Evolutionary conservation across 352 stramenopile genomes (phyloP).

Genomic region (Pythium phragmitis): DNA sequence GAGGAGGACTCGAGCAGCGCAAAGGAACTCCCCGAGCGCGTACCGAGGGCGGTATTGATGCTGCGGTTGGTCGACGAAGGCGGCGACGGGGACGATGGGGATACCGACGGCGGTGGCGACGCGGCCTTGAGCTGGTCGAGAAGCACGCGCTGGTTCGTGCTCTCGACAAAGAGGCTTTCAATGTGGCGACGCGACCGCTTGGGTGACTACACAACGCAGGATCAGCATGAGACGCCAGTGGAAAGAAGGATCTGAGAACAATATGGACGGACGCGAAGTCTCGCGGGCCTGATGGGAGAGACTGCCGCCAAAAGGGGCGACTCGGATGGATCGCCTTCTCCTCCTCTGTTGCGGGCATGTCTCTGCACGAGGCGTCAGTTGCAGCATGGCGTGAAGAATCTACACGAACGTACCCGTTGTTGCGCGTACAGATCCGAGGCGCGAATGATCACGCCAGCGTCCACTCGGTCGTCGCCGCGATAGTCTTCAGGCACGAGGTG

Average conservation of each 20-base stretch:
- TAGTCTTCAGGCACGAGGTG: conserved; percentile 37
- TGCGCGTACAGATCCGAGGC: conserved; percentile 42
- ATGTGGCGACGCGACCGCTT: conserved; percentile 28
- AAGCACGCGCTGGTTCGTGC: conserved; percentile 43
- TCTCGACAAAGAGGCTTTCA: conserved; percentile 50
- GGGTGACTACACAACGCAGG: conserved; percentile 3
- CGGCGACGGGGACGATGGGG: neutral
- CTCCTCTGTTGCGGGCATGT: neutral
- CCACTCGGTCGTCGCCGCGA: conserved; percentile 18
- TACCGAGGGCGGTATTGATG: neutral
- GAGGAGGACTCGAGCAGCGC: conserved; percentile 5
- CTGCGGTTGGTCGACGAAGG: neutral
- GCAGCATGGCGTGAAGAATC: neutral
- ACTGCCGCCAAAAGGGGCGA: conserved; percentile 31
- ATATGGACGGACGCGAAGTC: conserved; percentile 22
- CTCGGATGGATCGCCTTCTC: conserved; percentile 8
- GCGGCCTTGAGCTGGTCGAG: conserved; percentile 59
- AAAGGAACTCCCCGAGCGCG: conserved; percentile 9
- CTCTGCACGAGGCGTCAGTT: neutral
- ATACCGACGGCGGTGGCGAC: conserved; percentile 13
- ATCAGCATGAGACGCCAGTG: neutral
- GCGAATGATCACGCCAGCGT: conserved; percentile 28
- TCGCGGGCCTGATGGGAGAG: conserved; percentile 46
- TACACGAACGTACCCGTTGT: conserved; percentile 33
- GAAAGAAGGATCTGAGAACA: neutral